Base-by-base conservation (phyloP, 306 rosid genomes). In the Acacia melanoxylon region DNA sequence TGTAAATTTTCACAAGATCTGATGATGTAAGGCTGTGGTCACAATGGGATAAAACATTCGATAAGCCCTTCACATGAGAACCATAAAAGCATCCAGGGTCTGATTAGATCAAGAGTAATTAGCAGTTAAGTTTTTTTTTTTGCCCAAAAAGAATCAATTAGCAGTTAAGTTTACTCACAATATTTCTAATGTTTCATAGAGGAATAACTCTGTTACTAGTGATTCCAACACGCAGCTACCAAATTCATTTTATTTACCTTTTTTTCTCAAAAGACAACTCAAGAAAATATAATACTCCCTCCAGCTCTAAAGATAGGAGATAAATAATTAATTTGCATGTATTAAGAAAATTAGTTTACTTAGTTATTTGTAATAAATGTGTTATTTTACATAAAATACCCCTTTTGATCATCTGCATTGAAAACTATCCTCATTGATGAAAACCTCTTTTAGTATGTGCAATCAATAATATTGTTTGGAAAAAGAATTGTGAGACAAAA, bases 1-100 rank as follows among this genome's bases (percentile, higher is more conserved):
- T 94, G 89, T 68, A 81, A 63, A 54, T 68, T 74, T 45, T 8
- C 29, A 56, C 29, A 48, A 49, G 72, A 68, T 62, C 6, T 27
- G 24, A 27, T 25, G 54, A 27, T 24, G 33, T 9, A 68, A 46
- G 12, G 70, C 41, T 49, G 12, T 78, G 76, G 19, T 78, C 25
- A 46, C 48, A 48, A 48, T 6, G 49, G 19, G 61, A 15, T 63
- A 19, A 48, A 25, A 17, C 20, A 12, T 19, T 16, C 9, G 11
- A 19, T 11, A 45, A 41, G 35, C 16, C 27, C 25, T 40, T 74
- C 49, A 16, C 0, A 24, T 44, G 45, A 45, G 35, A 68, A 54
- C 46, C 66, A 44, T 1, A 58, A 59, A 45, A 33, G 69, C 74
- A 52, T 41, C 58, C 12, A 8, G 52, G 6, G 68, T 6, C 15